Evolutionary conservation across 805 yeast genomes (phyloP).

Genomic region (Yarrowia deformans): DNA sequence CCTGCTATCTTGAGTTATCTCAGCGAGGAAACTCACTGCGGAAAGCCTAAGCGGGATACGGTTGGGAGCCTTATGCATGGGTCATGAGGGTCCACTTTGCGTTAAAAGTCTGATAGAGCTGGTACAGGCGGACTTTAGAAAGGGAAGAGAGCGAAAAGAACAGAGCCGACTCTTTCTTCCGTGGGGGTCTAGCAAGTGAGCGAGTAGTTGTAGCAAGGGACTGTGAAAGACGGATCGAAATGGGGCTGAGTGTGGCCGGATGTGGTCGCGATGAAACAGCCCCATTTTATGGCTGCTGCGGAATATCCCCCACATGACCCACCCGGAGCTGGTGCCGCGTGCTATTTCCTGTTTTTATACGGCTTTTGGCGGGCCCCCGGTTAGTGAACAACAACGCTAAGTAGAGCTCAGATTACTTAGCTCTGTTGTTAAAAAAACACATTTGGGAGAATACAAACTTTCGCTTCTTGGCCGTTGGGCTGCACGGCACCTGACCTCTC

Average conservation of each 20-base stretch:
- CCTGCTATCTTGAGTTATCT: constrained; percentile 40
- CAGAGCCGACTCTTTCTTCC: background rate
- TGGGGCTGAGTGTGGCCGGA: no score
- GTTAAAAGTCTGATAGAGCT: background rate
- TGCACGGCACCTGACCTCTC: background rate
- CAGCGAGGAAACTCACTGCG: constrained; percentile 37
- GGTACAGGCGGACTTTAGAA: background rate
- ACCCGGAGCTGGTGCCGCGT: no score
- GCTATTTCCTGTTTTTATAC: no score
- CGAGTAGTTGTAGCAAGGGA: background rate
- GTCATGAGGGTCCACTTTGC: constrained; percentile 5
- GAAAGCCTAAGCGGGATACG: background rate
- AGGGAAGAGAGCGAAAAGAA: background rate
- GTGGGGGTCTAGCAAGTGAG: background rate
- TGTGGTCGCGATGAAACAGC: no score
- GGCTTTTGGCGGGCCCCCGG: no score
- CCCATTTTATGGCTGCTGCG: no score
- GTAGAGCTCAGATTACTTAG: no score
- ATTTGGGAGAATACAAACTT: background rate
- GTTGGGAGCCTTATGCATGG: background rate
- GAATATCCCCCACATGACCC: no score
- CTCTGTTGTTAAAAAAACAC: no score
- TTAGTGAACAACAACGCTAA: no score
- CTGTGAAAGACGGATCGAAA: no score
- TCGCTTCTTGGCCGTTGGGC: background rate